Evolutionary conservation across 2,329 filamentous ascomycete genomes (phyloP), one percentile per base, ranked within the genome.

Genomic region (Fusarium dimerum): DNA sequence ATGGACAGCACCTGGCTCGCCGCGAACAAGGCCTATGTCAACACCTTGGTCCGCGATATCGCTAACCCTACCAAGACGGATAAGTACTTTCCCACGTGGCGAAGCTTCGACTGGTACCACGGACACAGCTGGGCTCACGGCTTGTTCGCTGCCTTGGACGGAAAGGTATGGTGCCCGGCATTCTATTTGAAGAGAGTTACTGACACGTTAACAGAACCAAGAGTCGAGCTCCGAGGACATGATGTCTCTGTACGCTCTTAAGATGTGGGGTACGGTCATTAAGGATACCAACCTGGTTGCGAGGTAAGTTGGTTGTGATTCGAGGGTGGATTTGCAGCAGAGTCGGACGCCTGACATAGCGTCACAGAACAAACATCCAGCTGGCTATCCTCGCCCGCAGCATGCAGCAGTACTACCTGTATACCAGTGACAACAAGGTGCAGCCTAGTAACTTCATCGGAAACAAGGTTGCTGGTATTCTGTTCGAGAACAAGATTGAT

Each of bases 401-500:
- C 36, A 76, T 97, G 51, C 82, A 84, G 54, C 78, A 83, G 51
- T 97, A 97, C 76, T 97, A 95, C 75, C 82, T 96, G 44, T 89
- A 96, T 76, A 78, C 80, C 6, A 77, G 72, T 39, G 76, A 81
- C 71, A 96, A 96, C 70, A 78, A 73, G 47, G 73, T 79, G 16
- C 84, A 96, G 63, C 93, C 93, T 0, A 62, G 78, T 1, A 76
- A 86, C n/a, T 96, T 95, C 68, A 85, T 90, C 57, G 82, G 77
- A 40, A 97, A 97, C 78, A 92, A 89, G 72, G 84, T 80, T 38
- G 78, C 79, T 3, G 83, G 84, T 6, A 87, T 87, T 58, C 69
- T 96, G 9, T 97, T 97, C 65, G 93, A 97, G 73, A 97, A 97
- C 77, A 97, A 97, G 74, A 82, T 92, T 48, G 90, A 97, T 69